phyloP scores from a whole-genome alignment of 2,329 filamentous ascomycete species.

The Rhinocladiella similis region DNA sequence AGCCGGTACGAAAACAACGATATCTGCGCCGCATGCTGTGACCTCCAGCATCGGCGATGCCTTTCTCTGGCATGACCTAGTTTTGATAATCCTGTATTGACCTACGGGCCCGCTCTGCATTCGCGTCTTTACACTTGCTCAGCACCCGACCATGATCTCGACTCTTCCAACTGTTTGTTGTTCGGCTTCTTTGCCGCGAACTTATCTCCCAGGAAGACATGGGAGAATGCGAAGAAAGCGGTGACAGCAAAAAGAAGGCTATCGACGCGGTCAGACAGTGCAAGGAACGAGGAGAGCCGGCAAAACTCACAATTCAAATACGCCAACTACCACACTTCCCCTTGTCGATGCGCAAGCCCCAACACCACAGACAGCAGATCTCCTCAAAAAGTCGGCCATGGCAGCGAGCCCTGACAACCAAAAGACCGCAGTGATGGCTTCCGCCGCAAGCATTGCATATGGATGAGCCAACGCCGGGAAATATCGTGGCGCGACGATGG shows the following conservation, averaged over 20 bases:
- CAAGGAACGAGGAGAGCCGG: background rate
- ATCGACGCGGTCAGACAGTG: background rate
- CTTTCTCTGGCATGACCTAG: too few relatives aligned
- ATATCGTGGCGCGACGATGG: slow-evolving; percentile 67
- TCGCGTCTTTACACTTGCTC: slow-evolving; percentile 11
- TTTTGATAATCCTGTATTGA: too few relatives aligned
- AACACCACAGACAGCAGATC: slow-evolving; percentile 54
- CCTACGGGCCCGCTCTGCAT: too few relatives aligned
- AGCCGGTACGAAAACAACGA: too few relatives aligned
- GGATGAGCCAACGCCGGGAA: slow-evolving; percentile 62
- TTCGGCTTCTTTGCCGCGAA: slow-evolving; percentile 7
- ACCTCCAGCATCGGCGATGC: too few relatives aligned
- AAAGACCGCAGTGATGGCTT: slow-evolving; percentile 76
- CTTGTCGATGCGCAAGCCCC: slow-evolving; percentile 61
- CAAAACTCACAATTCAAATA: slow-evolving; percentile 48
- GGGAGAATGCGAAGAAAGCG: slow-evolving; percentile 22
- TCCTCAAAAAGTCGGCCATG: slow-evolving; percentile 61
- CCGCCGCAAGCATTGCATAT: slow-evolving; percentile 65
- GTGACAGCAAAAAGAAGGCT: slow-evolving; percentile 19
- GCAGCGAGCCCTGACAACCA: slow-evolving; percentile 89
- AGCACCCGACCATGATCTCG: slow-evolving; percentile 17
- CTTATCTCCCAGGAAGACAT: slow-evolving; percentile 23
- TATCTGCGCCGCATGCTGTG: too few relatives aligned
- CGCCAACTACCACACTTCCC: slow-evolving; percentile 50
- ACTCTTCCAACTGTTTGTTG: slow-evolving; percentile 6